phyloP scores from a whole-genome alignment of 352 stramenopile species.

The Phytopythium sindhum region DNA sequence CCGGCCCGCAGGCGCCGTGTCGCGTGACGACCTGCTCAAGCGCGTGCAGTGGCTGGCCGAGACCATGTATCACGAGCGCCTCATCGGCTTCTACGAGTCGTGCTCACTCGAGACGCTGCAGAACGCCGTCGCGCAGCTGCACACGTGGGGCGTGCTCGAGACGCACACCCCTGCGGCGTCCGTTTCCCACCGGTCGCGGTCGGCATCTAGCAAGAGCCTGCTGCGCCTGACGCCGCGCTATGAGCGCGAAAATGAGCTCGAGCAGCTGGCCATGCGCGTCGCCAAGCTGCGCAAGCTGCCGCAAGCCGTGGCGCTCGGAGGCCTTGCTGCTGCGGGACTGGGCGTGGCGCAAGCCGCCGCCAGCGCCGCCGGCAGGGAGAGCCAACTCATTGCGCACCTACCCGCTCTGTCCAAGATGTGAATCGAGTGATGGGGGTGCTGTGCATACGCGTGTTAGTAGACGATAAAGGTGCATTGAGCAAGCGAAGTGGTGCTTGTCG shows the following conservation, averaged over 20 bases:
- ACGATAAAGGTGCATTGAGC: too few relatives aligned
- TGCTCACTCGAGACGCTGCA: constrained; percentile 82
- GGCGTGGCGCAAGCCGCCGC: background rate
- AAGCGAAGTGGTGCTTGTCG: too few relatives aligned
- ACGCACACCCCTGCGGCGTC: constrained; percentile 20
- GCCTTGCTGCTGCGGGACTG: constrained; percentile 14
- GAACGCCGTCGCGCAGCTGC: constrained; percentile 66
- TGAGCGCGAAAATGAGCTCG: constrained; percentile 53
- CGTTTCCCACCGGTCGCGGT: constrained; percentile 7
- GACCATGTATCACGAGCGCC: constrained; percentile 85
- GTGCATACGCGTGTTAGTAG: background rate
- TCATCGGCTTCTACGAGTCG: constrained; percentile 86
- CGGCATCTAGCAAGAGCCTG: constrained; percentile 6
- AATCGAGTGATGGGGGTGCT: background rate
- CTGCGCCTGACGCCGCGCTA: constrained; percentile 39
- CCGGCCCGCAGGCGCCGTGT: constrained; percentile 35
- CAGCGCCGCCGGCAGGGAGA: constrained; percentile 34
- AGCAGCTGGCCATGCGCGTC: constrained; percentile 55
- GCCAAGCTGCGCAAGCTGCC: constrained; percentile 78
- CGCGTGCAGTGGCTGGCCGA: constrained; percentile 82
- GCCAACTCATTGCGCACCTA: constrained; percentile 58
- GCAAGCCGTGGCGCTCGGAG: constrained; percentile 22
- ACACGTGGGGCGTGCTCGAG: constrained; percentile 65
- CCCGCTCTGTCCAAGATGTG: constrained; percentile 67
- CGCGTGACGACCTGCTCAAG: constrained; percentile 63